Percentiles rank a stretch among this genome's conserved stretches.
Evolutionary conservation across 306 rosid genomes (phyloP).

Genomic region (Corylus heterophylla): DNA sequence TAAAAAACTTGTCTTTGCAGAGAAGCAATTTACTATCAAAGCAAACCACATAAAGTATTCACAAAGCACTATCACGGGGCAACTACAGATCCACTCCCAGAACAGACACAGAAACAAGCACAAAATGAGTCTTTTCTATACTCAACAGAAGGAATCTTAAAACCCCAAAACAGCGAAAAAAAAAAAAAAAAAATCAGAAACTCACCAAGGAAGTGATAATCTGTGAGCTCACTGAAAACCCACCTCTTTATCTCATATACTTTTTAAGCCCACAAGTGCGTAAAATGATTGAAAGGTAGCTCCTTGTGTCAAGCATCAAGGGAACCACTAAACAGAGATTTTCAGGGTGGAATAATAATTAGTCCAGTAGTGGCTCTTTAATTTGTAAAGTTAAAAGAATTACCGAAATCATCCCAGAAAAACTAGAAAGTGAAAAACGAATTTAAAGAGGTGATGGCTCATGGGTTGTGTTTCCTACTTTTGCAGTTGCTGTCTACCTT

Average conservation of each 20-base stretch:
- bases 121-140: conserved; percentile 9
- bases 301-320: conserved; percentile 64
- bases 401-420: conserved; percentile 35
- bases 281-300: conserved; percentile 60
- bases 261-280: conserved; percentile 31
- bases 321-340: conserved; percentile 62
- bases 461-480: conserved; percentile 49
- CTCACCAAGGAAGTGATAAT: conserved; percentile 38
- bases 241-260: conserved; percentile 38
- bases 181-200: conserved; percentile 7
- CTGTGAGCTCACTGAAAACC: conserved; percentile 31
- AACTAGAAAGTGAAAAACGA: conserved; percentile 25
- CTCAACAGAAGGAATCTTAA: conserved; percentile 13
- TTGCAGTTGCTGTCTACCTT: conserved; percentile 33
- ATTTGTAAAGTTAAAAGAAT: conserved; percentile 38
- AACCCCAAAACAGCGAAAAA: conserved; percentile 26
- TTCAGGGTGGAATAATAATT: conserved; percentile 52
- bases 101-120: conserved; percentile 6
- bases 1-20: conserved; percentile 1
- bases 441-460: conserved; percentile 33
- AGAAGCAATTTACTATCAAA: conserved; percentile 1
- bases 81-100: conserved; percentile 36
- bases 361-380: conserved; percentile 35
- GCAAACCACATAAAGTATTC: conserved; percentile 26
- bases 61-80: conserved; percentile 25